phyloP scores from a whole-genome alignment of 2,329 filamentous ascomycete species.

The Ceratocystis lukuohia region DNA sequence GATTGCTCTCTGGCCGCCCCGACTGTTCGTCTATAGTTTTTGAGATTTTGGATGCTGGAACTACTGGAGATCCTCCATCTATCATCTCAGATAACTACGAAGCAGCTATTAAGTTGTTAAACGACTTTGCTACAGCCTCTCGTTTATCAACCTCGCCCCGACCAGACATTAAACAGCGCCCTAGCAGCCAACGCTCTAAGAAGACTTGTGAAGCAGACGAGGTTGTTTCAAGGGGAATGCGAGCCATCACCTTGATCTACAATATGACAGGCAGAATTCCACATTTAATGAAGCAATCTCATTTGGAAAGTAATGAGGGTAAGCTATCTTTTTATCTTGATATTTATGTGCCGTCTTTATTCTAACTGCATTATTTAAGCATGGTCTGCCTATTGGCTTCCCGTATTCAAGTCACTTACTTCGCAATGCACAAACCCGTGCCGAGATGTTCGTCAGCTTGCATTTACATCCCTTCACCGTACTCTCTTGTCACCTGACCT shows the following conservation, averaged over 20 bases:
- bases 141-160: background rate
- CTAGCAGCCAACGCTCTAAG: conserved; percentile 1
- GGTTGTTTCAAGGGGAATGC: conserved; percentile 47
- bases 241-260: conserved; percentile 70
- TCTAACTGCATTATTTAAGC: conserved; percentile 36
- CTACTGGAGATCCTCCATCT: conserved; percentile 59
- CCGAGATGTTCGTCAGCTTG: conserved; percentile 79
- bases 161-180: conserved; percentile 10
- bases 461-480: conserved; percentile 73
- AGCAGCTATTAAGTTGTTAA: conserved; percentile 67
- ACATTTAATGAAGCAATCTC: conserved; percentile 78
- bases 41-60: conserved; percentile 67
- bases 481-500: conserved; percentile 75
- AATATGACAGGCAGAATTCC: conserved; percentile 71
- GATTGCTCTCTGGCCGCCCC: conserved; percentile 54
- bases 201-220: conserved; percentile 10
- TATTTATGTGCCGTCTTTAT: too few species aligned
- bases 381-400: conserved; percentile 96
- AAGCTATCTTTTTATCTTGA: conserved; percentile 22
- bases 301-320: conserved; percentile 78
- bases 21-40: conserved; percentile 70
- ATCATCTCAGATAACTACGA: conserved; percentile 96
- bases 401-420: conserved; percentile 78
- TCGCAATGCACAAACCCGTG: conserved; percentile 90
- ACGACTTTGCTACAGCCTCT: conserved; percentile 68